phyloP scores from a whole-genome alignment of 305 asterid species.

The Fraxinus ornus region DNA sequence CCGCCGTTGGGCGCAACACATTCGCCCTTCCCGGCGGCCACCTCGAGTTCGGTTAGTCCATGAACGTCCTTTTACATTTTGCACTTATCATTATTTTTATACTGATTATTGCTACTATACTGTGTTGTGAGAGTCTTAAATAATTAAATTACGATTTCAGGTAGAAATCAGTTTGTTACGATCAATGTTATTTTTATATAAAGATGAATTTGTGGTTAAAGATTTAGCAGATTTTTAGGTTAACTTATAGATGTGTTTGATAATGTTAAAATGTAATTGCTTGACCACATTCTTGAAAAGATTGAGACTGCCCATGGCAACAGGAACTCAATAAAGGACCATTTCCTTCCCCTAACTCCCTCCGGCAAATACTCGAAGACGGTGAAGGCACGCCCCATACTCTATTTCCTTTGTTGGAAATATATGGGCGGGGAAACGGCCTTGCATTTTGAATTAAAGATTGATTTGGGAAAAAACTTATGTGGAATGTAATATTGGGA shows the following conservation, averaged over 20 bases:
- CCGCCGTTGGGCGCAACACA: conserved; percentile 46
- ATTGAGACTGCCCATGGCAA: neutral
- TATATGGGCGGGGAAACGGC: neutral
- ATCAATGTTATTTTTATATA: neutral
- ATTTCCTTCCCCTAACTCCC: neutral
- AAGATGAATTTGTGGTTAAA: neutral
- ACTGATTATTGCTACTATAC: neutral
- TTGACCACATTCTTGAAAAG: neutral
- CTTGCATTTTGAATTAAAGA: neutral
- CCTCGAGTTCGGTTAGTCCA: conserved; percentile 52
- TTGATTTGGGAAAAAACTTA: neutral
- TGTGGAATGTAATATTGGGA: neutral
- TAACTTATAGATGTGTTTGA: neutral
- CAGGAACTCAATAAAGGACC: neutral
- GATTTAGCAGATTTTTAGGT: neutral
- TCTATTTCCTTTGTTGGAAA: neutral
- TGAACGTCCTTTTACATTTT: neutral
- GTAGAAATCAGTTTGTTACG: neutral
- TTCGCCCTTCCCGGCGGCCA: conserved; percentile 70
- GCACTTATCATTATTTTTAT: neutral
- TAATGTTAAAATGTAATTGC: neutral
- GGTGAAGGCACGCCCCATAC: neutral
- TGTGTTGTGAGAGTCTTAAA: neutral
- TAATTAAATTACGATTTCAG: neutral
- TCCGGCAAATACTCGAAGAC: neutral